Base-by-base conservation (phyloP, 2,329 filamentous ascomycete species). In the Colletotrichum sp. region DNA sequence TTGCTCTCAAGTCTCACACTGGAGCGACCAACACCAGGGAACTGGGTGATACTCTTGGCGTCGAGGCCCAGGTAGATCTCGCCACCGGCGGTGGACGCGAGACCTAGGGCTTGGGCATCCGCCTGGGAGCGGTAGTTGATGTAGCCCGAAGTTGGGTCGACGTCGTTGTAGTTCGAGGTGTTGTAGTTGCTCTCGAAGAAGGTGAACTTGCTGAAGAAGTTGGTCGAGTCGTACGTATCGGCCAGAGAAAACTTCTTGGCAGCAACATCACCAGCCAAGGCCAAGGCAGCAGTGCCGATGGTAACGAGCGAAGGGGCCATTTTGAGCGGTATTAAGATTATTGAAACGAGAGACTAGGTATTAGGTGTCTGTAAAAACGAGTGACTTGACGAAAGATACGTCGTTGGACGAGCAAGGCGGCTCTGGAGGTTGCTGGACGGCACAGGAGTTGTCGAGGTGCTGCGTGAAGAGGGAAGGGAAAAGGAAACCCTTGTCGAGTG, bases 1-100 rank as follows among this genome's bases (percentile, higher is more conserved):
- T 89, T 92, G 82, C 93, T 94, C 77, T 92, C 90, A 16, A 96
- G 82, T 55, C 94, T 89, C 38, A 96, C 91, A 79, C 92, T 94
- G 75, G 84, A 84, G 26, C 90, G 86, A 57, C 87, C 87, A 36
- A 80, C 73, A 67, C 82, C 80, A 13, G 72, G 74, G 63, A 61
- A 71, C 12, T 76, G 77, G n/a, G 76, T 77, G 32, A 78, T 67
- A 15, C 79, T 79, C 4, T 71, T 79, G 76, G 79, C 70, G 74
- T 88, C 84, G 57, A 85, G 82, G 24, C 85, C 84, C 26, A 90
- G 79, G 64, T 82, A 85, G 48, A 87, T 83, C 60, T 85, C 82
- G 8, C 82, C 80, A 16, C 79, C 79, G 24, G 82, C 72, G 32
- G 78, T 81, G 26, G 78, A 78, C 71, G 85, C 80, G 6, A 88